A percentile compares a stretch with the other conserved stretches of the same genome.
phyloP scores from a whole-genome alignment of 768 basidiomycete genomes.

The Auricularia heimuer region DNA sequence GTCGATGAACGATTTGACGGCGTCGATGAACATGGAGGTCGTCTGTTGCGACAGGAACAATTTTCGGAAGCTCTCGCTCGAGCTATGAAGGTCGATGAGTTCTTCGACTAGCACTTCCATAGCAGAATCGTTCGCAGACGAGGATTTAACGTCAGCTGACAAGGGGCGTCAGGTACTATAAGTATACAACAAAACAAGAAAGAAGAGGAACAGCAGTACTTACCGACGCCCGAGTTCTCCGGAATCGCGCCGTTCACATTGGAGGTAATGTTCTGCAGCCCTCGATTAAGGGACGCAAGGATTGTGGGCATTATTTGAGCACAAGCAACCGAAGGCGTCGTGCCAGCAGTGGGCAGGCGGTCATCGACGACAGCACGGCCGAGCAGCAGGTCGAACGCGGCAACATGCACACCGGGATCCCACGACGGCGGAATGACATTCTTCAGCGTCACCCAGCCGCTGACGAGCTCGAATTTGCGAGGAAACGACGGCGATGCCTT shows the following conservation, averaged over 20 bases:
- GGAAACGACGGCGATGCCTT: conserved; percentile 51
- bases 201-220: neutral
- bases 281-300: conserved; percentile 53
- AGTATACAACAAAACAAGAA: neutral
- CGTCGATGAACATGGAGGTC: conserved; percentile 56
- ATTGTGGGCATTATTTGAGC: conserved; percentile 66
- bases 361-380: conserved; percentile 27
- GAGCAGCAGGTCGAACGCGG: conserved; percentile 60
- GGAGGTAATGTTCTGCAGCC: conserved; percentile 30
- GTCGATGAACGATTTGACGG: conserved; percentile 46
- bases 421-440: conserved; percentile 56
- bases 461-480: conserved; percentile 75
- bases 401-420: conserved; percentile 55
- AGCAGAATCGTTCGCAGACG: conserved; percentile 21
- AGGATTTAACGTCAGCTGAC: neutral
- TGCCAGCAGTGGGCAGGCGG: neutral
- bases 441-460: conserved; percentile 73
- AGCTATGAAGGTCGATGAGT: conserved; percentile 57
- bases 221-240: too few species aligned
- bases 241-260: neutral
- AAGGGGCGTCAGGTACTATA: neutral
- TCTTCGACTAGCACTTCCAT: conserved; percentile 60
- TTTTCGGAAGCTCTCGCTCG: conserved; percentile 56
- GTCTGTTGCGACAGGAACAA: conserved; percentile 64
- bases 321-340: conserved; percentile 31